Evolutionary conservation across 805 yeast species (phyloP), one percentile per base, ranked within the genome.

Genomic region (Jamesozyma piceae): DNA sequence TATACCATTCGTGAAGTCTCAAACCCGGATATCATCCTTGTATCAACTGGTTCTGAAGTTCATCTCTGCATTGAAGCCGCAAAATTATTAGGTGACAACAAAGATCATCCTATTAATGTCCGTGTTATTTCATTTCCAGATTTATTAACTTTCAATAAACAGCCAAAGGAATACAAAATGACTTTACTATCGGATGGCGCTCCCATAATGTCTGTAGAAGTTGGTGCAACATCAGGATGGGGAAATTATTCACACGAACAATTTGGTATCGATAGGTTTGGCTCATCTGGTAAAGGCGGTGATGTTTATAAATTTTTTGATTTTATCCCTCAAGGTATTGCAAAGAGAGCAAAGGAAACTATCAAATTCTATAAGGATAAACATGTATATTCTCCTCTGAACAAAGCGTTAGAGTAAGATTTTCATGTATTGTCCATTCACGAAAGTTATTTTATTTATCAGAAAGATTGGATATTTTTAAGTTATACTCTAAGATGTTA

Each of bases 41-140:
- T 85, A 47, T 74, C 96, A 36, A 84, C 97, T 41, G 98, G 98
- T 69, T 90, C 97, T 43, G 98, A 90, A 75, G 71, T 90, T 52
- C 68, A 78, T 48, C 65, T 90, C 51, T 73, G 87, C 48, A 80
- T 88, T 53, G 95, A 80, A 33, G 88, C 95, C 50, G 81, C 88
- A 57, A 80, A 85, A 74, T 64, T 71, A 43, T 78, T 92, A 57
- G 65, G 62, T 35, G 75, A 69, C 44, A 62, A 73, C 14, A 62
- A 70, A 50, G 62, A 72, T 52, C 11, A 6, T 8, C 94, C 94
- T 52, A 57, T 78, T 63, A 74, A 78, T 66, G 86, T 86, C 41
- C 73, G 81, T 55, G 83, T 90, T 51, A 96, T 90, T 40, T 89
- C 97, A 27, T 54, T 92, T 53, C 97, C 97, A 63, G 96, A 88